Evolutionary conservation across 257 asterid genomes (phyloP), one percentile per base, ranked within the genome.

Genomic region (Verbascum thapsus): DNA sequence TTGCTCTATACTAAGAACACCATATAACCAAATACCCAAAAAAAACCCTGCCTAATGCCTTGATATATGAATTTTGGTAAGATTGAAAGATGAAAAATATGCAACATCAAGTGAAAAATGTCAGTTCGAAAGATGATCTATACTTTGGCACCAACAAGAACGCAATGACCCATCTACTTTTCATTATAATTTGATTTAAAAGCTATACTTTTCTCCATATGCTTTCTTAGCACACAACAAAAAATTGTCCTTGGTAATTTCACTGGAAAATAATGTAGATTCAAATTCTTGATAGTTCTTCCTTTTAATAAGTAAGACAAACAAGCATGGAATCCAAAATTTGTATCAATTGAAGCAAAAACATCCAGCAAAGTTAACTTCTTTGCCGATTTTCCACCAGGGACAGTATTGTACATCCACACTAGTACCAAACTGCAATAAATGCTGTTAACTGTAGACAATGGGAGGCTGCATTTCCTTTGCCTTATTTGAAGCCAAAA

Each of bases 401-500:
- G 55, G 26, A 35, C 45, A 59, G 69, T 15, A 50, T 17, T 43
- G 65, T 68, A 81, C 83, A 85, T 76, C 63, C 71, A 69, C 53
- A 67, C 45, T 16, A 62, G 53, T 58, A 55, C 53, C 52, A 59
- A 47, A 78, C 72, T 53, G 43, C 45, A 67, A 73, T 63, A 12
- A 40, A 49, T 53, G 68, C 49, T 64, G 10, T 50, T 63, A 73
- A 41, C 48, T 18, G 38, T 34, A n/a, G 40, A 57, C 64, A 17
- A 69, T 10, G 47, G 54, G 72, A 54, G 63, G 51, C 75, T 60
- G 38, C 67, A 39, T 53, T 35, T 82, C 80, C 62, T 53, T 42
- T 35, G 83, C 80, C 62, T 53, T 42, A 20, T 66, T 58, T 67
- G 68, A 68, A 79, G 74, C 76, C 79, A 64, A 73, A 70, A 69